Conservation (phyloP, 306 rosid species). For the Ormosia semicastrata region DNA sequence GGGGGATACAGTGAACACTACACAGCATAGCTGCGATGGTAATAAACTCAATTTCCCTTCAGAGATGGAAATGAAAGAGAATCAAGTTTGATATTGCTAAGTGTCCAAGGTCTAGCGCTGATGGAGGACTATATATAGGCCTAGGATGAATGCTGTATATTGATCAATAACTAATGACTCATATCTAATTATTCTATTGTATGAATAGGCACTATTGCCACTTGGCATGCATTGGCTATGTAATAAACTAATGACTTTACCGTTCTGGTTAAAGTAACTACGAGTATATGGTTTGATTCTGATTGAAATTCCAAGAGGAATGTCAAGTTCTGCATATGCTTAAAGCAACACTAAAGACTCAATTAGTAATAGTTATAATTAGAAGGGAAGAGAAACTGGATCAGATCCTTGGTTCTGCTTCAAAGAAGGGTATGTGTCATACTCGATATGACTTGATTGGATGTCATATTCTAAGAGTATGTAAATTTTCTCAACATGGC, state of each 20-base stretch:
- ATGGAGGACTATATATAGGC: slow-evolving; percentile 7
- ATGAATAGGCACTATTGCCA: neutral
- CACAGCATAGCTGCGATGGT: slow-evolving; percentile 5
- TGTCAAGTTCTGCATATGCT: neutral
- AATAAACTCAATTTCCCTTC: slow-evolving; percentile 13
- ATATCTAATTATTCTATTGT: neutral
- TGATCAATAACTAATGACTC: slow-evolving; percentile 19
- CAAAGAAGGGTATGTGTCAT: neutral
- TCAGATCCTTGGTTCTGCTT: neutral
- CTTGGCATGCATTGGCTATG: slow-evolving; percentile 19
- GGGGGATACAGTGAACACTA: neutral
- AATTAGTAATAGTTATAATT: neutral
- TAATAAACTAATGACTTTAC: neutral
- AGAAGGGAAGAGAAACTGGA: neutral
- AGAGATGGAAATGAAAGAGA: slow-evolving; percentile 35
- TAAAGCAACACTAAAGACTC: neutral
- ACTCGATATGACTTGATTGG: neutral
- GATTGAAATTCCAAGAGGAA: neutral
- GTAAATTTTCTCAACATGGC: neutral
- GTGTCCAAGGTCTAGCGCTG: neutral
- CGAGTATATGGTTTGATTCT: neutral
- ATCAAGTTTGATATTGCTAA: slow-evolving; percentile 19
- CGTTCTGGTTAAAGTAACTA: neutral
- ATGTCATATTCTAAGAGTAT: neutral
- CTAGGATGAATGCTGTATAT: neutral